Conservation (phyloP, 169 alveolate species). For the Plasmodium inui region DNA sequence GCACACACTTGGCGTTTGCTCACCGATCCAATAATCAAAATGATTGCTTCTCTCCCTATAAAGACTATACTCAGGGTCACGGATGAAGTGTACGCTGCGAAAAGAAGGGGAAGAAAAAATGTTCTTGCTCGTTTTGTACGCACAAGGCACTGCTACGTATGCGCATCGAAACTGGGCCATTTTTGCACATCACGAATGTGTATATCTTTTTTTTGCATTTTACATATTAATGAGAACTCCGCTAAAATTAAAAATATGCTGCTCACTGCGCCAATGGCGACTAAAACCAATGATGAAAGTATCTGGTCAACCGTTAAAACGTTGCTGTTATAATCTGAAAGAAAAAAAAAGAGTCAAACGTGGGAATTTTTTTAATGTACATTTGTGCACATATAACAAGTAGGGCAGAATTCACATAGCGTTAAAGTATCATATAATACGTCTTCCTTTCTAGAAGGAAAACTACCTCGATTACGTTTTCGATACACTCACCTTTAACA, state of each 20-base stretch:
- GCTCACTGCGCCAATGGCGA: constrained; percentile 34
- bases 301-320: constrained; percentile 36
- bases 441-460: background rate
- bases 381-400: background rate
- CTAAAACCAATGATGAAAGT: constrained; percentile 3
- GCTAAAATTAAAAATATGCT: constrained; percentile 59
- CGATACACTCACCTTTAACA: constrained; percentile 25
- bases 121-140: background rate
- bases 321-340: constrained; percentile 41
- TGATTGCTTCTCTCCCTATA: constrained; percentile 69
- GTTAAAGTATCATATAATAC: background rate
- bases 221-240: constrained; percentile 58
- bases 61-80: constrained; percentile 59
- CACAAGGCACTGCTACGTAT: background rate
- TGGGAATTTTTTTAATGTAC: background rate
- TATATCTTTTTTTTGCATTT: background rate
- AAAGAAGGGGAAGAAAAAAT: background rate
- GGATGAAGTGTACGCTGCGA: constrained; percentile 51
- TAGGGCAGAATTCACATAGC: background rate
- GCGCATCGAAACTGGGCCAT: background rate
- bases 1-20: background rate
- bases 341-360: background rate
- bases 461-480: background rate
- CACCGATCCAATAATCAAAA: constrained; percentile 69
- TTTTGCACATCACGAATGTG: background rate